These are phyloP conservation scores for Yamadazyma aaseri DNA, from an alignment of 1,139 yeast genomes.

Conservation along the genomic window DNA sequence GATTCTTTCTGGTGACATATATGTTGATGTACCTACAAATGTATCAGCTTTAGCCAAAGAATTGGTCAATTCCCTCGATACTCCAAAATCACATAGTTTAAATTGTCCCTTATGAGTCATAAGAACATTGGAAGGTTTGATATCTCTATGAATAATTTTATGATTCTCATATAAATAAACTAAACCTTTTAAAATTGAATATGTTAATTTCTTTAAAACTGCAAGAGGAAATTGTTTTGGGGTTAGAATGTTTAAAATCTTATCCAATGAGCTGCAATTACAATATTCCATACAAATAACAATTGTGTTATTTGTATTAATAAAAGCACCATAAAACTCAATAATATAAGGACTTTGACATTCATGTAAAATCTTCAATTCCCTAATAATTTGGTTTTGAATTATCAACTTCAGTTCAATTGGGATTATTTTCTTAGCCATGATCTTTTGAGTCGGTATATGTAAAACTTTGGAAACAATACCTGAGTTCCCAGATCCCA, in stretches of 20 bases:
- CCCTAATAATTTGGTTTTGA: constrained; percentile 84
- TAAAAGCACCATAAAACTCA: constrained; percentile 86
- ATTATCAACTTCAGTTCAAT: constrained; percentile 80
- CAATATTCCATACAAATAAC: constrained; percentile 94
- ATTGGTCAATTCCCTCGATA: constrained; percentile 83
- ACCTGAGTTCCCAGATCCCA: constrained; percentile 95
- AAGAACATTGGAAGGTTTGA: constrained; percentile 72
- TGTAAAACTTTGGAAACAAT: constrained; percentile 87
- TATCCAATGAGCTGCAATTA: constrained; percentile 91
- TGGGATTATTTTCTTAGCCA: constrained; percentile 90
- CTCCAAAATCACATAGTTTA: constrained; percentile 92
- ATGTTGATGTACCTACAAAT: constrained; percentile 95
- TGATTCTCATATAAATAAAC: constrained; percentile 78
- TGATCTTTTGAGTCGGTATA: constrained; percentile 79
- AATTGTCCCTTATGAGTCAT: constrained; percentile 78
- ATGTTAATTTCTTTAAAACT: constrained; percentile 73
- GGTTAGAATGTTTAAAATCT: constrained; percentile 58
- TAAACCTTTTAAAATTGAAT: constrained; percentile 76
- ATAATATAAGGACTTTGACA: constrained; percentile 83
- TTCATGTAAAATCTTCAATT: constrained; percentile 85
- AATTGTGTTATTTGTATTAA: constrained; percentile 61
- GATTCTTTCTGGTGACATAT: constrained; percentile 97
- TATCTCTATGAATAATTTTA: constrained; percentile 88
- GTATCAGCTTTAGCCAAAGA: constrained; percentile 87
- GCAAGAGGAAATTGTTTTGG: constrained; percentile 51